These are phyloP conservation scores for Clausena lansium DNA, from an alignment of 345 rosid species.

Conservation along the genomic window DNA sequence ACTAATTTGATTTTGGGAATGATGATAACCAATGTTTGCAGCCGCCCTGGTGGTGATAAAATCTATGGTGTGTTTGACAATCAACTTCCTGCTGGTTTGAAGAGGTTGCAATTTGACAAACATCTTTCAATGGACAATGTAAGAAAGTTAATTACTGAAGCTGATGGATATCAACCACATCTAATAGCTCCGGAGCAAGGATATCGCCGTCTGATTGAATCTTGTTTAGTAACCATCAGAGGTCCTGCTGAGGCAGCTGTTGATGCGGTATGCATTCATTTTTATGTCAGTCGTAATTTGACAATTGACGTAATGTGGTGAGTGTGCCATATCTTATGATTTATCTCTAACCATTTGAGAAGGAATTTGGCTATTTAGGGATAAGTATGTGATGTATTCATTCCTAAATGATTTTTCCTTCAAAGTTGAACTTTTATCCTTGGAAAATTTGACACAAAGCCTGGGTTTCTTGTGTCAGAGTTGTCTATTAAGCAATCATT, in stretches of 20 bases:
- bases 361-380: not conserved
- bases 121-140: constrained; percentile 88
- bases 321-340: not conserved
- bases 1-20: constrained; percentile 7
- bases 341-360: not conserved
- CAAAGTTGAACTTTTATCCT: not conserved
- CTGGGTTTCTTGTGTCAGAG: not conserved
- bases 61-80: constrained; percentile 77
- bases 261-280: constrained; percentile 57
- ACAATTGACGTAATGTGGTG: not conserved
- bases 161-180: constrained; percentile 99
- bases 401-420: not conserved
- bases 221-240: constrained; percentile 72
- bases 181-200: constrained; percentile 98
- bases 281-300: not conserved
- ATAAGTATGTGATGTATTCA: not conserved
- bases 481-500: not conserved
- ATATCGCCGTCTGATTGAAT: constrained; percentile 92
- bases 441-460: not conserved
- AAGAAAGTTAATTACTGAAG: constrained; percentile 85
- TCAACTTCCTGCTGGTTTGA: constrained; percentile 86
- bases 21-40: constrained; percentile 31
- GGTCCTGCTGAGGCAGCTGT: constrained; percentile 99
- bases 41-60: constrained; percentile 98
- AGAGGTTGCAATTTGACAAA: constrained; percentile 91